Conservation (phyloP, 495 filamentous ascomycete species). For the Penicillium paxilli region DNA sequence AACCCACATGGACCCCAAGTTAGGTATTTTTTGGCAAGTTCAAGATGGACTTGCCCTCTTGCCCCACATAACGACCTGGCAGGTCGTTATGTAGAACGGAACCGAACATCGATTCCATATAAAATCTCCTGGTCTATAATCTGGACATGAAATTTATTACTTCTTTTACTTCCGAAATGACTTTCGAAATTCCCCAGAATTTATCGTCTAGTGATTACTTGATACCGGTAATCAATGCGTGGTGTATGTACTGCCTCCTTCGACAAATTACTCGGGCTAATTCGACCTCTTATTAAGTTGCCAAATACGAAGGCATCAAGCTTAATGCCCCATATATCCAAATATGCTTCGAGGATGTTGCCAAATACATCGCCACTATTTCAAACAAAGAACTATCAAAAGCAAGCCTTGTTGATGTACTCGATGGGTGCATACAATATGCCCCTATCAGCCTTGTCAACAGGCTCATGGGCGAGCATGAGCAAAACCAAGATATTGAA, state of each 20-base stretch:
- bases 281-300: not conserved
- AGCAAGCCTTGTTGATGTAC: not conserved
- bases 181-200: not conserved
- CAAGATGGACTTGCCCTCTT: too few species aligned
- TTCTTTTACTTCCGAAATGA: not conserved
- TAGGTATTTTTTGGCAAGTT: too few species aligned
- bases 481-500: conserved; percentile 10
- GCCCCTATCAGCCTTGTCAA: not conserved
- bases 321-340: not conserved
- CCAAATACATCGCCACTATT: not conserved
- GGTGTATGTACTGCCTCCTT: not conserved
- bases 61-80: too few species aligned
- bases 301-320: not conserved
- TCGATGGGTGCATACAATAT: not conserved
- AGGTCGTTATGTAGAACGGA: too few species aligned
- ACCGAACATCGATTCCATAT: too few species aligned
- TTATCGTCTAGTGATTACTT: not conserved
- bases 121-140: too few species aligned
- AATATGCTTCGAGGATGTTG: not conserved
- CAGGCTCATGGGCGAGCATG: not conserved
- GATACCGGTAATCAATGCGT: not conserved
- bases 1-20: too few species aligned
- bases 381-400: not conserved
- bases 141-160: not conserved
- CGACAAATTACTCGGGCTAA: not conserved